Percentiles rank a stretch among this genome's conserved stretches.
Evolutionary conservation across 208 protist species (phyloP).

Genomic region (Crithidia acanthocephali): DNA sequence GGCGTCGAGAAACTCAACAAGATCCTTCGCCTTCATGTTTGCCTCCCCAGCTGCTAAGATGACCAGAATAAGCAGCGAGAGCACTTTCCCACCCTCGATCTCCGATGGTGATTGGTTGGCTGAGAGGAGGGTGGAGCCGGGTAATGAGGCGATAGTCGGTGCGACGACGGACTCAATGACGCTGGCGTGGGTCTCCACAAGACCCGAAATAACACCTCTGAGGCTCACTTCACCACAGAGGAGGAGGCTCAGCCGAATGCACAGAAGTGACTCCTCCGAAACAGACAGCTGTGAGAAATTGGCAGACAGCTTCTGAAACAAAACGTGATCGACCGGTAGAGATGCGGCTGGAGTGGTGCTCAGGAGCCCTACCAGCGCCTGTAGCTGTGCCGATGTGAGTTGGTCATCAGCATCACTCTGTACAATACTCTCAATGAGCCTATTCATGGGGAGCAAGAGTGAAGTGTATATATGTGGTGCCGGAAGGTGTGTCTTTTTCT

Average conservation of each 20-base stretch:
- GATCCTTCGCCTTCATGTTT: conserved; percentile 18
- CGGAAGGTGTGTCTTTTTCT: not conserved
- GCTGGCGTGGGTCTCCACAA: conserved; percentile 20
- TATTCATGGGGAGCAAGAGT: conserved; percentile 1
- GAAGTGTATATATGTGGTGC: no score
- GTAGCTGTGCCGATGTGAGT: conserved; percentile 29
- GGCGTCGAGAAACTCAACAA: conserved; percentile 25
- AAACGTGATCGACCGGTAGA: conserved; percentile 9
- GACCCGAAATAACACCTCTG: conserved; percentile 6
- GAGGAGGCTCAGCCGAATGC: conserved; percentile 21
- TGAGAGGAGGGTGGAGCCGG: not conserved
- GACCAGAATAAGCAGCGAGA: conserved; percentile 22
- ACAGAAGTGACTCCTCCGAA: conserved; percentile 7
- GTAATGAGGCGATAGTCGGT: conserved; percentile 12
- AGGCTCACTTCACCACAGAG: conserved; percentile 12
- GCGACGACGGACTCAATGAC: conserved; percentile 10
- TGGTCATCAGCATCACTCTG: conserved; percentile 11
- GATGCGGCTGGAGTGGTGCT: not conserved
- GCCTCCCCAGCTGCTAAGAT: conserved; percentile 15
- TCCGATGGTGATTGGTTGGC: not conserved
- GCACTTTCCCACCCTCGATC: not conserved
- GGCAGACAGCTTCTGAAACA: conserved; percentile 24
- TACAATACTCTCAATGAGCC: conserved; percentile 29
- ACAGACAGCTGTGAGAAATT: conserved; percentile 2
- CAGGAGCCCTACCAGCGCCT: conserved; percentile 28